Percentiles rank a stretch among this genome's conserved stretches.
phyloP scores from a whole-genome alignment of 225 moss, liverwort and hornwort species.

The Bryoerythrophyllum caledonicum region DNA sequence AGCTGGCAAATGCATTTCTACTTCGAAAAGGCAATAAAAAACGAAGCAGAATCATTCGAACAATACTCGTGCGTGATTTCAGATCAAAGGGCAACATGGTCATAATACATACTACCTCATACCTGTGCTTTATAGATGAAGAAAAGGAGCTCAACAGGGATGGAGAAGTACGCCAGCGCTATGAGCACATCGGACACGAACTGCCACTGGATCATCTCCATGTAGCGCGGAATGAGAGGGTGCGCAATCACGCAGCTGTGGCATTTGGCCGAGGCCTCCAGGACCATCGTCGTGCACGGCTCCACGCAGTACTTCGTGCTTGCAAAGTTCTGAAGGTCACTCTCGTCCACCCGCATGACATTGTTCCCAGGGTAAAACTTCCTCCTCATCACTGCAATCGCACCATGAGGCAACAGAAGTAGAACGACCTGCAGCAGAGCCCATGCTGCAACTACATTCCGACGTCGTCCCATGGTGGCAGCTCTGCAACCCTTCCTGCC shows the following conservation, averaged over 20 bases:
- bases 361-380: conserved; percentile 34
- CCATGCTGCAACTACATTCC: conserved; percentile 16
- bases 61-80: neutral
- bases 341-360: neutral
- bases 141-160: conserved; percentile 83
- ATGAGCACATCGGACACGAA: conserved; percentile 81
- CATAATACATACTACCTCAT: conserved; percentile 20
- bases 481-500: neutral
- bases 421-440: conserved; percentile 25
- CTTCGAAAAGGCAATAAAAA: neutral
- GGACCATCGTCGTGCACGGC: conserved; percentile 52
- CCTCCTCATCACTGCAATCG: conserved; percentile 37
- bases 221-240: conserved; percentile 51
- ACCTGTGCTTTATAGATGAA: conserved; percentile 83
- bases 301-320: conserved; percentile 46
- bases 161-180: conserved; percentile 87
- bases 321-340: conserved; percentile 17
- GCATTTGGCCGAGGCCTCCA: conserved; percentile 40
- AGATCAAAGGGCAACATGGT: conserved; percentile 4
- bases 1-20: neutral
- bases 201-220: conserved; percentile 77
- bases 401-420: conserved; percentile 29
- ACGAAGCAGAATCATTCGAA: too few species aligned
- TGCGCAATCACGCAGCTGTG: conserved; percentile 50
- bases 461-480: conserved; percentile 19